These are phyloP conservation scores for Glycine latifolia DNA, from an alignment of 306 rosid species.

Conservation along the genomic window DNA sequence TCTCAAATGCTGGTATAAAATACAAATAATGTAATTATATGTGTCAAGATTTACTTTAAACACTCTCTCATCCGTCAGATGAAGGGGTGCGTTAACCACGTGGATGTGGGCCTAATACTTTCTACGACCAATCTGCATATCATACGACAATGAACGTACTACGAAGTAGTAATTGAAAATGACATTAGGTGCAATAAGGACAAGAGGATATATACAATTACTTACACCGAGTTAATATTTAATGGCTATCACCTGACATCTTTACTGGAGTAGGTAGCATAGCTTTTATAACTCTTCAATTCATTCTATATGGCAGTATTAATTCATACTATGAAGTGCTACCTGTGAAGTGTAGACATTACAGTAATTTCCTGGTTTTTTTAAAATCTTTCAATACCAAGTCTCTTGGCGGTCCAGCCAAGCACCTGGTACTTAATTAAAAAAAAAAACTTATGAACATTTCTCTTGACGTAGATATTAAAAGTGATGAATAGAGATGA, in stretches of 20 bases:
- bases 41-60: not conserved
- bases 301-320: slow-evolving; percentile 32
- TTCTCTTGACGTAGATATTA: too few relatives aligned
- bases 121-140: not conserved
- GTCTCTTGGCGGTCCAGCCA: too few relatives aligned
- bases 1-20: too few relatives aligned
- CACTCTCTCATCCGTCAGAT: not conserved
- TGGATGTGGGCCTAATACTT: not conserved
- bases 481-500: too few relatives aligned
- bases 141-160: not conserved
- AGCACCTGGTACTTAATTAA: too few relatives aligned
- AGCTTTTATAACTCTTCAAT: slow-evolving; percentile 42
- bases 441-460: too few relatives aligned
- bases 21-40: too few relatives aligned
- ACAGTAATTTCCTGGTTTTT: not conserved
- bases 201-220: slow-evolving; percentile 29
- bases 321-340: slow-evolving; percentile 8
- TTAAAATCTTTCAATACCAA: too few relatives aligned
- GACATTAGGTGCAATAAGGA: slow-evolving; percentile 42
- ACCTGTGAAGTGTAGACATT: slow-evolving; percentile 2
- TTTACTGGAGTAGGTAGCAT: slow-evolving; percentile 49
- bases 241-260: slow-evolving; percentile 23
- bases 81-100: too few relatives aligned
- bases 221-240: slow-evolving; percentile 12
- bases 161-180: not conserved